These are phyloP conservation scores for Podospora pseudocomata DNA, from an alignment of 495 filamentous ascomycete species.

Conservation along the genomic window DNA sequence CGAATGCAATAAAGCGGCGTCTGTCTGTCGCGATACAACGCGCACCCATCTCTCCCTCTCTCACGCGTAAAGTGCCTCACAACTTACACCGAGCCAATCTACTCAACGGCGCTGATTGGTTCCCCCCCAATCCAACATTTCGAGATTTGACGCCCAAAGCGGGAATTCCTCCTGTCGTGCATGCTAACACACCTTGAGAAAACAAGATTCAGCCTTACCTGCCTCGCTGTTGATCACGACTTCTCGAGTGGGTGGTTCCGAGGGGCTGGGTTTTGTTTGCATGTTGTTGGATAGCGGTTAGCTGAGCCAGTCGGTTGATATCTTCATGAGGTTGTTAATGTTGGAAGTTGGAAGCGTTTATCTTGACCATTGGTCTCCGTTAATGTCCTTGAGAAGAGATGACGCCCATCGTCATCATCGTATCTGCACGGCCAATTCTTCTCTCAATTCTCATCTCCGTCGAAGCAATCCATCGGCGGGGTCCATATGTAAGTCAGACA, in stretches of 20 bases:
- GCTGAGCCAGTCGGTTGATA: background rate
- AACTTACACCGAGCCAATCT: background rate
- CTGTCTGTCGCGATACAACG: background rate
- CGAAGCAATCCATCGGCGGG: background rate
- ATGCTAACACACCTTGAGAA: background rate
- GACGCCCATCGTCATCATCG: background rate
- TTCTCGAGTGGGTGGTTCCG: background rate
- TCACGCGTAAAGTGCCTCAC: background rate
- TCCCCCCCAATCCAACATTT: background rate
- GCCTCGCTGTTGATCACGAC: background rate
- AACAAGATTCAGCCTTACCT: background rate
- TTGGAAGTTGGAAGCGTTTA: background rate
- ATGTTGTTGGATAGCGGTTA: background rate
- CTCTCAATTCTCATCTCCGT: background rate
- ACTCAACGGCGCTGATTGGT: background rate
- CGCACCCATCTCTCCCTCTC: background rate
- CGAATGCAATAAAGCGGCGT: background rate
- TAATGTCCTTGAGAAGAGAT: background rate
- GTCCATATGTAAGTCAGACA: background rate
- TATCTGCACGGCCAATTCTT: background rate
- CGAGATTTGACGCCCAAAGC: background rate
- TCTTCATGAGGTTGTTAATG: background rate
- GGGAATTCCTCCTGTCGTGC: background rate
- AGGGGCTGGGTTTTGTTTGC: background rate
- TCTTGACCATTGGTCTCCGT: background rate